Base-by-base conservation (phyloP, 2,329 filamentous ascomycete genomes). In the Aspergillus sp. region DNA sequence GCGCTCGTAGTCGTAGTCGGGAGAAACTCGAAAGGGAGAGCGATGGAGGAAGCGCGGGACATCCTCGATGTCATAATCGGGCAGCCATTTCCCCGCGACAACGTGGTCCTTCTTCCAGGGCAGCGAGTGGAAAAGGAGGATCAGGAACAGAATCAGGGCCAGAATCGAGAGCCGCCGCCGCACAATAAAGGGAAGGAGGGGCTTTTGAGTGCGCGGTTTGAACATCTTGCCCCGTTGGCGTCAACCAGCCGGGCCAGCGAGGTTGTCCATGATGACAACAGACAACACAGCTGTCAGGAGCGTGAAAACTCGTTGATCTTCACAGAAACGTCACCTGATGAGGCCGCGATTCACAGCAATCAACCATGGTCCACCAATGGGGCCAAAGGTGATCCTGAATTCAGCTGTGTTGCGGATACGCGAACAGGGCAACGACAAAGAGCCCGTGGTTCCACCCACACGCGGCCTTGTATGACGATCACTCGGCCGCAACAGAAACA, bases 1-100 rank as follows among this genome's bases (percentile, higher is more conserved):
- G 9, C 41, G 48, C 56, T 73, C 71, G 17, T 70, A 73, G 5
- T 61, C 62, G n/a, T 59, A 20, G 47, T 74, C 66, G 3, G 68
- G 68, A 24, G 66, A 39, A 4, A 61, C 39, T 20, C 71, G 69
- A 53, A 68, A 71, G 2, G 57, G n/a, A 13, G 71, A 73, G 11
- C 48, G 62, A 38, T 71, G 64, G 2, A 72, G 61, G 44, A 66
- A 73, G 15, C 59, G 66, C 2, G 70, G 69, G 11, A 51, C 58
- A 26, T 62, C 54, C 11, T 62, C 59, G 15, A 63, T 42, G 38
- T 62, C 52, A 47, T 64, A 59, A 30, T 56, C 30, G 13, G 63
- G 63, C 3, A 58, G 34, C 53, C 57, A 55, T 45, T 53, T 48
- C 11, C 51, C 51, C 5, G 13, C 9, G 15, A 48, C 51, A 22